phyloP scores from a whole-genome alignment of 129 eudicot species.

The Artemisia tridentata region DNA sequence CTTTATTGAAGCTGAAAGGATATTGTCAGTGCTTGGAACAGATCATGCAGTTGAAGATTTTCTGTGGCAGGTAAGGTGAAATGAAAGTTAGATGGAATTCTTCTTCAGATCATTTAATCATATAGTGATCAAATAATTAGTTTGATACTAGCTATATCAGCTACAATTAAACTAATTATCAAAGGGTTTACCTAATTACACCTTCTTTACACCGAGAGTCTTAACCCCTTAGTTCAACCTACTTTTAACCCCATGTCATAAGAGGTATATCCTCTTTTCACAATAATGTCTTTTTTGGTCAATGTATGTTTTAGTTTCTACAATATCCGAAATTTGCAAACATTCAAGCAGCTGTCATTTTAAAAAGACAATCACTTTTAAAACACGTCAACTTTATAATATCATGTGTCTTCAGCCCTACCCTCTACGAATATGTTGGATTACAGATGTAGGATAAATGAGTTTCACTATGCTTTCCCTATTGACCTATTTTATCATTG shows the following conservation, averaged over 20 bases:
- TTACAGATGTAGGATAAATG: no score
- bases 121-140: not conserved
- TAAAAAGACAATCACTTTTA: no score
- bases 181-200: not conserved
- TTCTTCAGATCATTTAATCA: conserved; percentile 1
- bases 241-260: not conserved
- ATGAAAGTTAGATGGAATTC: not conserved
- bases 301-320: not conserved
- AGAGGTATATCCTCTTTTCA: not conserved
- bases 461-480: no score
- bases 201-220: not conserved
- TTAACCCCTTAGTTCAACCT: not conserved
- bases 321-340: no score
- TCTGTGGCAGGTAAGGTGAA: conserved; percentile 73
- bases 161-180: not conserved
- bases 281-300: not conserved
- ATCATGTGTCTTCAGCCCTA: no score
- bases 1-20: conserved; percentile 74
- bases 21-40: conserved; percentile 56
- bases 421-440: no score
- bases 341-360: no score
- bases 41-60: conserved; percentile 80
- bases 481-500: not conserved
- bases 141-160: not conserved
- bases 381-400: no score